Evolutionary conservation across 495 filamentous ascomycete genomes (phyloP).

Genomic region (Hypoxylon fragiforme): DNA sequence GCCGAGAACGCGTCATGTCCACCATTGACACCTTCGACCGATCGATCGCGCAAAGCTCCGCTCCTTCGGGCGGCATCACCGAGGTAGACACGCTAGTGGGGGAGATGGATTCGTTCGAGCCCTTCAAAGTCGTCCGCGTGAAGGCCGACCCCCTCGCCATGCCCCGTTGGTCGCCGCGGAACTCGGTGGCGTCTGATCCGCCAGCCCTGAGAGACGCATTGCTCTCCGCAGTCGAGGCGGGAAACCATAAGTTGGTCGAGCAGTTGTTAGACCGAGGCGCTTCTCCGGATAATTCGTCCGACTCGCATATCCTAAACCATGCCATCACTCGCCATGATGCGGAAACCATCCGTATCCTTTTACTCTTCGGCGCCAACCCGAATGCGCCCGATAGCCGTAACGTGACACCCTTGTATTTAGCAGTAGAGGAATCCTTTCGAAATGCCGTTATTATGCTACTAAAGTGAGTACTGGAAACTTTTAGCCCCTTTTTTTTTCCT

Average conservation of each 20-base stretch:
- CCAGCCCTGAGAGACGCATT: constrained; percentile 38
- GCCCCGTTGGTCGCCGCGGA: constrained; percentile 46
- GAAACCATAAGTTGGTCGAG: constrained; percentile 52
- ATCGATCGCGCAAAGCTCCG: constrained; percentile 6
- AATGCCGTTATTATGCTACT: constrained; percentile 52
- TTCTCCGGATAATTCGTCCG: constrained; percentile 45
- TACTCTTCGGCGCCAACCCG: constrained; percentile 53
- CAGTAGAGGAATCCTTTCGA: constrained; percentile 48
- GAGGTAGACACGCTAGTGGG: constrained; percentile 37
- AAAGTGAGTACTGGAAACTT: no score
- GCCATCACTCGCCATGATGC: constrained; percentile 49
- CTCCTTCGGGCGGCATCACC: constrained; percentile 19
- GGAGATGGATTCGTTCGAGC: constrained; percentile 37
- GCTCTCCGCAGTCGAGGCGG: constrained; percentile 43
- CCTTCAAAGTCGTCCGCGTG: constrained; percentile 40
- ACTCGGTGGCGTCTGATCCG: constrained; percentile 36
- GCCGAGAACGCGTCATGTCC: constrained; percentile 22
- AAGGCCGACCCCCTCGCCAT: constrained; percentile 40
- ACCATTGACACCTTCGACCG: constrained; percentile 22
- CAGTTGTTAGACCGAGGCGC: constrained; percentile 57
- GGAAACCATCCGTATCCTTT: constrained; percentile 51
- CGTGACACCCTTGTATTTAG: constrained; percentile 46
- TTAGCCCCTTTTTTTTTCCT: no score
- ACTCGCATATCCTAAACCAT: constrained; percentile 45
- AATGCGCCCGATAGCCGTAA: constrained; percentile 47